These are phyloP conservation scores for Santalum album DNA, from an alignment of 164 flowering plant species.

Conservation along the genomic window DNA sequence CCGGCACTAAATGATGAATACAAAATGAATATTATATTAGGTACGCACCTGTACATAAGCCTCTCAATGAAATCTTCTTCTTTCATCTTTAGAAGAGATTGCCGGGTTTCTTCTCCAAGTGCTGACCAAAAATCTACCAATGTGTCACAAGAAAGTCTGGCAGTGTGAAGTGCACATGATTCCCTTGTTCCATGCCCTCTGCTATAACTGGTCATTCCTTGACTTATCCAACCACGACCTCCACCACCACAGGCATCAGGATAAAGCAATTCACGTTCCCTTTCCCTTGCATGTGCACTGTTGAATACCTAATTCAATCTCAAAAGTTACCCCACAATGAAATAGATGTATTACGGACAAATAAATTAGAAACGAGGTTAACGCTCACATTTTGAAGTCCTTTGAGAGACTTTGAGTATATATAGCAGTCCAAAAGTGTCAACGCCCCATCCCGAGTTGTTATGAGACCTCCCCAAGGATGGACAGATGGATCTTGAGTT, in stretches of 20 bases:
- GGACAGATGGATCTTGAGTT: slow-evolving; percentile 77
- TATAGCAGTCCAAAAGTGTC: slow-evolving; percentile 77
- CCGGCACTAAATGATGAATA: too few species aligned
- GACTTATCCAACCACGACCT: slow-evolving; percentile 98
- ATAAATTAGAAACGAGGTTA: background rate
- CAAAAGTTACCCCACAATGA: slow-evolving; percentile 8
- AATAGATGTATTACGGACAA: background rate
- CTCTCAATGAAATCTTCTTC: slow-evolving; percentile 99
- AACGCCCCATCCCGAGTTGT: slow-evolving; percentile 77
- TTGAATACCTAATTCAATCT: slow-evolving; percentile 69
- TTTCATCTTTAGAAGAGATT: slow-evolving; percentile 84
- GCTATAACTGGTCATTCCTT: slow-evolving; percentile 73
- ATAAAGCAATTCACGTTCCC: slow-evolving; percentile 86
- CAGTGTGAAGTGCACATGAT: slow-evolving; percentile 94
- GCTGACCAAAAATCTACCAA: slow-evolving; percentile 98
- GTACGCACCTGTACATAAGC: slow-evolving; percentile 84
- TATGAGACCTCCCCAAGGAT: slow-evolving; percentile 95
- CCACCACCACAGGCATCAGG: slow-evolving; percentile 99
- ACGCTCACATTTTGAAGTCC: slow-evolving; percentile 83
- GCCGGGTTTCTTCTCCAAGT: slow-evolving; percentile 84
- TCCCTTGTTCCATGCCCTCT: slow-evolving; percentile 94
- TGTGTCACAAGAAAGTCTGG: slow-evolving; percentile 88
- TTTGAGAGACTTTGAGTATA: slow-evolving; percentile 64
- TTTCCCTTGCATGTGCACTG: slow-evolving; percentile 87
- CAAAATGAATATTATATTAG: background rate